Percentiles rank a stretch among this genome's conserved stretches.
phyloP scores from a whole-genome alignment of 495 filamentous ascomycete species.

The Penicillium cosmopolitanum region DNA sequence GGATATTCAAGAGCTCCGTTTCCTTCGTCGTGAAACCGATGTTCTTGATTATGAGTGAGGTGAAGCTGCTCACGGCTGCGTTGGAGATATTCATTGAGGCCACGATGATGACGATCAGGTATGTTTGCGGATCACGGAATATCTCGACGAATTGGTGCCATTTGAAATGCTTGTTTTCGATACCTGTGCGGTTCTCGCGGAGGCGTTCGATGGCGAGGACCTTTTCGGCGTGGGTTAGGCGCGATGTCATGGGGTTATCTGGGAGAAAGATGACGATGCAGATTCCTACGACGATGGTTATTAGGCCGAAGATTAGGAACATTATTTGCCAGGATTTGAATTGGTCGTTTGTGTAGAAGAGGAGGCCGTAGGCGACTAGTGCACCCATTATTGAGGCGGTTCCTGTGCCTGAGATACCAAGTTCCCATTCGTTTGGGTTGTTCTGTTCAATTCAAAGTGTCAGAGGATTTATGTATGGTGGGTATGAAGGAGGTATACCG shows the following conservation, averaged over 20 bases:
- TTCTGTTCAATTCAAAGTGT: conserved; percentile 38
- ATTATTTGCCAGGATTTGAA: conserved; percentile 46
- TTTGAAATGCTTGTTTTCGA: conserved; percentile 60
- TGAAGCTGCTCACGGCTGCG: conserved; percentile 35
- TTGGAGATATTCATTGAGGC: conserved; percentile 32
- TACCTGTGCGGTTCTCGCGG: conserved; percentile 56
- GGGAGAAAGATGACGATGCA: conserved; percentile 47
- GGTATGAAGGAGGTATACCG: conserved; percentile 10
- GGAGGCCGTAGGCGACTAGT: conserved; percentile 52
- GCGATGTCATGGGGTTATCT: conserved; percentile 52
- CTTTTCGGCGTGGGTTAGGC: conserved; percentile 48
- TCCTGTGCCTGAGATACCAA: conserved; percentile 69
- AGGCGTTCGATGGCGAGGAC: conserved; percentile 58
- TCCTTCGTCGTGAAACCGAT: conserved; percentile 54
- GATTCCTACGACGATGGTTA: conserved; percentile 39
- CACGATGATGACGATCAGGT: conserved; percentile 36
- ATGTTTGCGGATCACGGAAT: conserved; percentile 37
- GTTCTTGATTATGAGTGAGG: conserved; percentile 31
- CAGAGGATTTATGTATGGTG: background rate
- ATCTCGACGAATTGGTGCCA: conserved; percentile 47
- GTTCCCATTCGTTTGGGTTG: conserved; percentile 62
- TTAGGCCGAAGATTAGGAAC: conserved; percentile 44
- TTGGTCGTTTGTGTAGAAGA: conserved; percentile 26
- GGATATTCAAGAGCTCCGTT: conserved; percentile 65
- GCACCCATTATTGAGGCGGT: conserved; percentile 65